A percentile compares a stretch with the other conserved stretches of the same genome.
Evolutionary conservation across 1,284 basidiomycete genomes (phyloP).

Genomic region (Thelephora terrestris): DNA sequence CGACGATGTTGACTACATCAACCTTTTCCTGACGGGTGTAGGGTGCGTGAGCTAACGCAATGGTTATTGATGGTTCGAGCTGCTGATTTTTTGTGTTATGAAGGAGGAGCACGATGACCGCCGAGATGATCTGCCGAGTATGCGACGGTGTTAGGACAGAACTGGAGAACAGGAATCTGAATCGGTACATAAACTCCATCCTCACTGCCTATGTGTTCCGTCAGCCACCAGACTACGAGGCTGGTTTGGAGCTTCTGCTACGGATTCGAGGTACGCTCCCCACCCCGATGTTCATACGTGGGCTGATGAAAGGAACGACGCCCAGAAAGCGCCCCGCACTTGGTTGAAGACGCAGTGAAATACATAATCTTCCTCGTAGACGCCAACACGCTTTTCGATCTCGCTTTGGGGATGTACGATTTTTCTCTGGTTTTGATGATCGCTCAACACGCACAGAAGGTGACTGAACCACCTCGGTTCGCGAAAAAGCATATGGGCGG

Average conservation of each 20-base stretch:
- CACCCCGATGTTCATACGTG: background rate
- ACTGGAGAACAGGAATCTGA: slow-evolving; percentile 64
- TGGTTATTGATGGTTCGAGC: background rate
- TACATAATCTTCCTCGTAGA: slow-evolving; percentile 98
- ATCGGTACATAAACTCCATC: slow-evolving; percentile 83
- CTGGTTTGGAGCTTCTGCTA: slow-evolving; percentile 71
- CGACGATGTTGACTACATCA: slow-evolving; percentile 85
- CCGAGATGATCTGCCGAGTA: slow-evolving; percentile 55
- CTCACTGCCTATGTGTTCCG: slow-evolving; percentile 92
- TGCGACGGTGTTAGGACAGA: slow-evolving; percentile 75
- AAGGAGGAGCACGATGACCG: slow-evolving; percentile 48
- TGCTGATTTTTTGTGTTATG: slow-evolving; percentile 3
- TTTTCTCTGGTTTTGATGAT: slow-evolving; percentile 93
- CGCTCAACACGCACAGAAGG: slow-evolving; percentile 95
- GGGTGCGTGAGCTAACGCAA: slow-evolving; percentile 41
- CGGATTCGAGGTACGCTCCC: slow-evolving; percentile 54
- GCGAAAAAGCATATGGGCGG: background rate
- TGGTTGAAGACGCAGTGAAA: slow-evolving; percentile 94
- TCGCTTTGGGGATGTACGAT: slow-evolving; percentile 98
- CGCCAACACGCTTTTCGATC: slow-evolving; percentile 86
- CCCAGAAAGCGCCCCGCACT: slow-evolving; percentile 57
- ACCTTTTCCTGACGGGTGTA: slow-evolving; percentile 82
- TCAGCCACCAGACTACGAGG: slow-evolving; percentile 85
- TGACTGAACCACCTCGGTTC: slow-evolving; percentile 20
- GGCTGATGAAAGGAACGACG: background rate